Evolutionary conservation across 352 stramenopile species (phyloP).

Genomic region (Phytophthora fragariae): DNA sequence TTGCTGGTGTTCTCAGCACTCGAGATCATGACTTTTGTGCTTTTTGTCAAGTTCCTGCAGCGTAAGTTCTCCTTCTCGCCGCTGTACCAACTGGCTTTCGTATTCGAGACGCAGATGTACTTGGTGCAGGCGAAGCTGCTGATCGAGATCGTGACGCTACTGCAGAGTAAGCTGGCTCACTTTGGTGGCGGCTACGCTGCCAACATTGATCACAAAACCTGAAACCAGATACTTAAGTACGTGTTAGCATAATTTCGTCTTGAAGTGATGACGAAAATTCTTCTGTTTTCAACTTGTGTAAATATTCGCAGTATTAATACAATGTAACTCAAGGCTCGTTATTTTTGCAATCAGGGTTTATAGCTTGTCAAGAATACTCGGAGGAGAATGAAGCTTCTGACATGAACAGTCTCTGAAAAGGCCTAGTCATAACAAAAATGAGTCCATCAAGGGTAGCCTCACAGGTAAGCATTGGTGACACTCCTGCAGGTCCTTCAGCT

Average conservation of each 20-base stretch:
- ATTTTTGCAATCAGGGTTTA: neutral
- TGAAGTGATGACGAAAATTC: neutral
- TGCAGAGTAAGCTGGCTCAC: neutral
- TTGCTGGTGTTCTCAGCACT: slow-evolving; percentile 38
- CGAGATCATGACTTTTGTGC: slow-evolving; percentile 41
- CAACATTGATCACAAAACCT: slow-evolving; percentile 2
- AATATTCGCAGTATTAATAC: no score
- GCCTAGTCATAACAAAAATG: neutral
- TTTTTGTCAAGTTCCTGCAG: slow-evolving; percentile 32
- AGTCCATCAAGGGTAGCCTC: neutral
- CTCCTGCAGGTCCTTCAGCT: neutral
- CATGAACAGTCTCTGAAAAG: no score
- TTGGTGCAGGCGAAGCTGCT: slow-evolving; percentile 5
- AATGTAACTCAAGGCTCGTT: neutral
- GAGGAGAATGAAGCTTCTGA: no score
- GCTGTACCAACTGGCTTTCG: slow-evolving; percentile 14
- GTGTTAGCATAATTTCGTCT: no score
- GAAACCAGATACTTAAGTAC: neutral
- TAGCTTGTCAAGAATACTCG: neutral
- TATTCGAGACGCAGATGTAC: slow-evolving; percentile 7
- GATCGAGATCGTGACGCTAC: slow-evolving; percentile 6
- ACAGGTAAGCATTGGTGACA: neutral
- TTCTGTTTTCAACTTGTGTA: no score
- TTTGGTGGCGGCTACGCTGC: slow-evolving; percentile 4
- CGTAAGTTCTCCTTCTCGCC: slow-evolving; percentile 11